phyloP scores from a whole-genome alignment of 2,329 filamentous ascomycete species.

The Colletotrichum theobromicola region DNA sequence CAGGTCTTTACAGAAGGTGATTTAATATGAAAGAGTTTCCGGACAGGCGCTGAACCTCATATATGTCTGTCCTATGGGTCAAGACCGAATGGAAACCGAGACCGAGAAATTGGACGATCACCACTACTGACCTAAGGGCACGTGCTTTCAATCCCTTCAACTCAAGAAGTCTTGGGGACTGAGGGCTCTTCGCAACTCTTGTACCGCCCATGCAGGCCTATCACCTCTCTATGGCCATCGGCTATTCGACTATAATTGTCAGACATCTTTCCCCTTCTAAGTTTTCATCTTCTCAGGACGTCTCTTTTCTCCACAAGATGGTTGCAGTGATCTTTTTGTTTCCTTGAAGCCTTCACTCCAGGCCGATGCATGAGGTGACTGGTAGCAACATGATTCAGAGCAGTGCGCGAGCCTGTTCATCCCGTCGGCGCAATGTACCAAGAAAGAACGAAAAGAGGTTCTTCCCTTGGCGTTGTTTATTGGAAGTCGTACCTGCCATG shows the following conservation, averaged over 20 bases:
- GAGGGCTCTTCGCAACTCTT: background rate
- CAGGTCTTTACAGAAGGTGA: background rate
- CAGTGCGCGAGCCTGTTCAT: background rate
- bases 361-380: background rate
- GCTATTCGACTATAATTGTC: background rate
- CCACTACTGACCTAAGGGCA: background rate
- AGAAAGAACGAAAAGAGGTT: too few species aligned
- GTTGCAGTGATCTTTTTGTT: background rate
- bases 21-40: background rate
- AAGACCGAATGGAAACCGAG: background rate
- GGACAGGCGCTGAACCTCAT: background rate
- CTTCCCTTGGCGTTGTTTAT: background rate
- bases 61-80: background rate
- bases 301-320: background rate
- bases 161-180: background rate
- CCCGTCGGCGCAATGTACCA: background rate
- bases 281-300: background rate
- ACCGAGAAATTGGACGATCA: background rate
- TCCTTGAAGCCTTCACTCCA: accelerated
- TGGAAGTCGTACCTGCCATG: background rate
- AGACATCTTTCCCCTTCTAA: background rate
- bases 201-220: background rate
- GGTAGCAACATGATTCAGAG: background rate
- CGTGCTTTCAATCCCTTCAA: background rate
- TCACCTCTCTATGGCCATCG: background rate